Percentiles rank a stretch among this genome's conserved stretches.
phyloP scores from a whole-genome alignment of 1,139 yeast species.

The Candida tetrigidarum region DNA sequence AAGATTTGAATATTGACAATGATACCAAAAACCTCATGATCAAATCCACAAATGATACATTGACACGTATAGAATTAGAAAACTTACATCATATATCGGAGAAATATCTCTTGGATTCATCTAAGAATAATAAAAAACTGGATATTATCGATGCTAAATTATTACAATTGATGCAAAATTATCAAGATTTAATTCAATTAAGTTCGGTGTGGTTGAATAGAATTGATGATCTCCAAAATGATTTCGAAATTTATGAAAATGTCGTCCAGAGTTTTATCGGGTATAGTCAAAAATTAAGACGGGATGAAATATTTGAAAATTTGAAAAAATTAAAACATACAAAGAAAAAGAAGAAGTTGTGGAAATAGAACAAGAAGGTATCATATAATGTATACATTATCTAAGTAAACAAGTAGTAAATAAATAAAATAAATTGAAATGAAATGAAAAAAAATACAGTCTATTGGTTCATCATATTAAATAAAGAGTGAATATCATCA shows the following conservation, averaged over 20 bases:
- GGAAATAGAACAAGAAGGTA: too few relatives aligned
- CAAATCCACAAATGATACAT: constrained; percentile 26
- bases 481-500: constrained; percentile 39
- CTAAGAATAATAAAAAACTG: constrained; percentile 27
- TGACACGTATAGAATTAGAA: constrained; percentile 40
- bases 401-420: constrained; percentile 3
- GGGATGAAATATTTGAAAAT: constrained; percentile 51
- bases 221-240: constrained; percentile 45
- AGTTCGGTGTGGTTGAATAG: constrained; percentile 55
- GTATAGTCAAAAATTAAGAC: constrained; percentile 60
- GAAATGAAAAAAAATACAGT: constrained; percentile 2
- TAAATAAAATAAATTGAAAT: constrained; percentile 4
- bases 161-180: constrained; percentile 33
- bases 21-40: constrained; percentile 26
- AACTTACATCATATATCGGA: constrained; percentile 38
- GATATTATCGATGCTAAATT: too few relatives aligned
- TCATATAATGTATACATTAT: too few relatives aligned
- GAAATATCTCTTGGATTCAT: constrained; percentile 6
- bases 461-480: constrained; percentile 26
- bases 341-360: constrained; percentile 18
- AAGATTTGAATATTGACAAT: constrained; percentile 23
- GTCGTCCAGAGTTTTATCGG: constrained; percentile 76
- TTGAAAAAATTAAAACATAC: constrained; percentile 32
- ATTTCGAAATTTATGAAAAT: constrained; percentile 66
- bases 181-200: constrained; percentile 34